Percentiles rank a stretch among this genome's conserved stretches.
Evolutionary conservation across 257 asterid genomes (phyloP).

Genomic region (Solanum pimpinellifolium): DNA sequence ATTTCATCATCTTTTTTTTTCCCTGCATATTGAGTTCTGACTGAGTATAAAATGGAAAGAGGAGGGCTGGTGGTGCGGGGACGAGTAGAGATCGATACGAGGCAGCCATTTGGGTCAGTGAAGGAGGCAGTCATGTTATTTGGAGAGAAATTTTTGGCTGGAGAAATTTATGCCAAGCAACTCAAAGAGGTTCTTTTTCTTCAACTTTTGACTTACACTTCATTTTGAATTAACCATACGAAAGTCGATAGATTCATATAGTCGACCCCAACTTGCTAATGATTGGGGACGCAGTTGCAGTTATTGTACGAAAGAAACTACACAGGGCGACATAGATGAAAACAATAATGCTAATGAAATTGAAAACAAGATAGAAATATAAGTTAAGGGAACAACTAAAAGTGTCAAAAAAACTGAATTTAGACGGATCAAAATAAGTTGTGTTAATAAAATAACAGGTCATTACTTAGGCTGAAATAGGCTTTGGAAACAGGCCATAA

Average conservation of each 20-base stretch:
- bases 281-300: background rate
- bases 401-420: background rate
- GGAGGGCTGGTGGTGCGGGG: conserved; percentile 71
- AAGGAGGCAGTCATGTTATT: conserved; percentile 71
- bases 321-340: background rate
- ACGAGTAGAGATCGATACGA: conserved; percentile 72
- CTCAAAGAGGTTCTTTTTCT: conserved; percentile 32
- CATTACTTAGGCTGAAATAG: background rate
- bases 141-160: conserved; percentile 68
- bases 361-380: background rate
- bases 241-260: background rate
- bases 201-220: background rate
- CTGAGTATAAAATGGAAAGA: conserved; percentile 8
- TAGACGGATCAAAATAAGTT: background rate
- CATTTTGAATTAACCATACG: background rate
- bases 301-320: background rate
- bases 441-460: background rate
- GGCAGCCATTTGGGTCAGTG: conserved; percentile 71
- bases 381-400: background rate
- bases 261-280: background rate
- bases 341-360: background rate
- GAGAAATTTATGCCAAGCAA: conserved; percentile 58
- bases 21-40: background rate
- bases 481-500: background rate
- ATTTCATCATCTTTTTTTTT: background rate